These are phyloP conservation scores for Colletotrichum gloeosporioides DNA, from an alignment of 2,329 filamentous ascomycete genomes.

Conservation along the genomic window DNA sequence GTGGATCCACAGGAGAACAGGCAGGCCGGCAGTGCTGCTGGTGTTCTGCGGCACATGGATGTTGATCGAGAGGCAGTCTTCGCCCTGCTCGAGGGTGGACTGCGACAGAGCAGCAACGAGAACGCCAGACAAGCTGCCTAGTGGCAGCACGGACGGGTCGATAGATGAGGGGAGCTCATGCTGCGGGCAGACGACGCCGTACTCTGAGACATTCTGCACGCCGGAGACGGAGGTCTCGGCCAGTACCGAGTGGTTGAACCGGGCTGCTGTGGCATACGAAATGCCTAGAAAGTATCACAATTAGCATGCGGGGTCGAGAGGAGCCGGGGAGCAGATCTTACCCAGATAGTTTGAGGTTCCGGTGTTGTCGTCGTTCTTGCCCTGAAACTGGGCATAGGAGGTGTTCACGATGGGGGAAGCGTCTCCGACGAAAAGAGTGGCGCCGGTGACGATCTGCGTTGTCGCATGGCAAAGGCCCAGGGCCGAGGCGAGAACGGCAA, in stretches of 20 bases:
- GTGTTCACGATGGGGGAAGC: not conserved
- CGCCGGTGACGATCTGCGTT: not conserved
- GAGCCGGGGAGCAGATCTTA: not conserved
- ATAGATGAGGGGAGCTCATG: not conserved
- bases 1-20: conserved; percentile 1
- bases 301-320: not conserved
- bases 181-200: not conserved
- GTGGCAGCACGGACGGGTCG: not conserved
- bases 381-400: not conserved
- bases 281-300: not conserved
- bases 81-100: not conserved
- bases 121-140: not conserved
- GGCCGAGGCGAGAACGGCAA: not conserved
- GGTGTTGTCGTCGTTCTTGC: not conserved
- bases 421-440: not conserved
- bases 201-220: not conserved
- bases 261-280: not conserved
- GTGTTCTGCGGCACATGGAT: not conserved
- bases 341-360: not conserved
- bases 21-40: not conserved
- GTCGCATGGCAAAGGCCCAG: not conserved
- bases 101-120: not conserved
- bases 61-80: not conserved
- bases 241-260: not conserved
- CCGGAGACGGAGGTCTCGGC: not conserved